These are phyloP conservation scores for Trypanosoma brucei DNA, from an alignment of 208 protist species.

Conservation along the genomic window DNA sequence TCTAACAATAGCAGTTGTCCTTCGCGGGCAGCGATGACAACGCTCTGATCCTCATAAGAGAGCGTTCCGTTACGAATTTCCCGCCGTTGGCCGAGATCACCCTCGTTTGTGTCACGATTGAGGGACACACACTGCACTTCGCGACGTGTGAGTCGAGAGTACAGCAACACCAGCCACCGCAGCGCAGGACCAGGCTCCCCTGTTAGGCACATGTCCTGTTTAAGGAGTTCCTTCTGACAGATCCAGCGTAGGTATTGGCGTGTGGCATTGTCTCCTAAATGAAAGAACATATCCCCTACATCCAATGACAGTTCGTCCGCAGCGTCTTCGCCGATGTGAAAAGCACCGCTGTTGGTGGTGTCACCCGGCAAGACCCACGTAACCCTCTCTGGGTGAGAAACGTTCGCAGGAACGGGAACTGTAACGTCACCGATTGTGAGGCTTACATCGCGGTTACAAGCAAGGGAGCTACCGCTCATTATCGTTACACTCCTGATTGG, in stretches of 20 bases:
- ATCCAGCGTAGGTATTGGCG: conserved; percentile 85
- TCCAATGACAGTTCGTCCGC: neutral
- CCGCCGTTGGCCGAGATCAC: conserved; percentile 92
- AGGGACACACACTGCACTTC: conserved; percentile 88
- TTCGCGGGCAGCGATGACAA: conserved; percentile 86
- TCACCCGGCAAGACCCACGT: conserved; percentile 43
- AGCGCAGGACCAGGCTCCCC: conserved; percentile 83
- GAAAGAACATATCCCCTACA: conserved; percentile 52
- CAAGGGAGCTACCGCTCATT: neutral
- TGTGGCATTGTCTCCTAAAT: conserved; percentile 49
- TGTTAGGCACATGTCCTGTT: conserved; percentile 95
- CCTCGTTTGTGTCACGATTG: conserved; percentile 93
- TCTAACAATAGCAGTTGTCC: conserved; percentile 93
- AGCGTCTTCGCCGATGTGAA: neutral
- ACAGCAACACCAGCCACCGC: conserved; percentile 81
- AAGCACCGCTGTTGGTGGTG: neutral
- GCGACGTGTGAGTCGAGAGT: conserved; percentile 60
- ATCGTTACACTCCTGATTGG: neutral
- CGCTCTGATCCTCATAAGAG: conserved; percentile 89
- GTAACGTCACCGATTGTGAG: conserved; percentile 79
- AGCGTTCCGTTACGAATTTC: conserved; percentile 88
- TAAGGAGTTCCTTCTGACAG: conserved; percentile 88
- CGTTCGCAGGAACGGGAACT: conserved; percentile 51
- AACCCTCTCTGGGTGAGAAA: conserved; percentile 61
- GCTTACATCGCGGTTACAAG: conserved; percentile 22